phyloP scores from a whole-genome alignment of 2,329 filamentous ascomycete species.

The Aureobasidium sp. region DNA sequence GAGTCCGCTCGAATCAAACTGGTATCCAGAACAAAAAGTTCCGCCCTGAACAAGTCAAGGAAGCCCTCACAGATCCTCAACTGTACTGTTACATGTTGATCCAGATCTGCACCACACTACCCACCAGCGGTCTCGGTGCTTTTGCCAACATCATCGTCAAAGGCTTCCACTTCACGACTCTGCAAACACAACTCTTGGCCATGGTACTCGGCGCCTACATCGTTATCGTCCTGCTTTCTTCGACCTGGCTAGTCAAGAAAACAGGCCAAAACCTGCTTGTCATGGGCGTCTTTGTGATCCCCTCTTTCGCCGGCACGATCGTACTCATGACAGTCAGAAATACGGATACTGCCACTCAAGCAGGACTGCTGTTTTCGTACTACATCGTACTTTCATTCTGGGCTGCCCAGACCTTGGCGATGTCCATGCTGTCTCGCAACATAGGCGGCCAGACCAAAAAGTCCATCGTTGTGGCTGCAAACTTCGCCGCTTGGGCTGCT shows the following conservation, averaged over 20 bases:
- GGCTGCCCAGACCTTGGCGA: constrained; percentile 46
- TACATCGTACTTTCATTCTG: constrained; percentile 74
- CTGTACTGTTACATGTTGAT: constrained; percentile 41
- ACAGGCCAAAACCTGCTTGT: constrained; percentile 60
- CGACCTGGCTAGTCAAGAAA: constrained; percentile 61
- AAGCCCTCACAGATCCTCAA: constrained; percentile 58
- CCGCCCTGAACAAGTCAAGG: constrained; percentile 46
- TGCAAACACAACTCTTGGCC: constrained; percentile 65
- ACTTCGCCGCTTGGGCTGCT: constrained; percentile 57
- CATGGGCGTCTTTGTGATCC: constrained; percentile 60
- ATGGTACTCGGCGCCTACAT: constrained; percentile 72
- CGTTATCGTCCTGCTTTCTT: constrained; percentile 60
- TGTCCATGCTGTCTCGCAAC: constrained; percentile 60
- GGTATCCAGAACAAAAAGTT: constrained; percentile 44
- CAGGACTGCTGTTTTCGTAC: constrained; percentile 64
- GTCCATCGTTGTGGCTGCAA: constrained; percentile 57
- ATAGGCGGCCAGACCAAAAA: constrained; percentile 70
- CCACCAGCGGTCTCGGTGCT: constrained; percentile 63
- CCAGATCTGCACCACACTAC: constrained; percentile 62
- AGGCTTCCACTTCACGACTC: constrained; percentile 55
- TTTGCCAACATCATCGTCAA: constrained; percentile 71
- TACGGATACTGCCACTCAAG: constrained; percentile 49
- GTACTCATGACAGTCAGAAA: constrained; percentile 63
- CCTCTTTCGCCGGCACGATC: constrained; percentile 65
- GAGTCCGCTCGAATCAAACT: constrained; percentile 40